These are phyloP conservation scores for Serendipita sp. DNA, from an alignment of 768 basidiomycete genomes.

Conservation along the genomic window DNA sequence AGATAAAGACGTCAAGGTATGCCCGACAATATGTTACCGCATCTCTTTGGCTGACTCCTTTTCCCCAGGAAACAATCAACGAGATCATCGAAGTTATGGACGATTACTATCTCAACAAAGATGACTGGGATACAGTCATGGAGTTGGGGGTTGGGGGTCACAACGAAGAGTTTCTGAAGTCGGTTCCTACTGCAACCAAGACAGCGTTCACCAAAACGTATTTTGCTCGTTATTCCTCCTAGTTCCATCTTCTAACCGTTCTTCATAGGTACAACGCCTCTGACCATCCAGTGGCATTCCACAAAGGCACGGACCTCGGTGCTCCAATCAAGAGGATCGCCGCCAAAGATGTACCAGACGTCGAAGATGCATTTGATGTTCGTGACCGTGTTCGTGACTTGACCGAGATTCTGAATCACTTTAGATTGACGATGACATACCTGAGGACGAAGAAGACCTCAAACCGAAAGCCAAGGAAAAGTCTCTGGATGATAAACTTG, in stretches of 20 bases:
- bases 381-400: conserved; percentile 15
- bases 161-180: conserved; percentile 61
- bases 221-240: conserved; percentile 15
- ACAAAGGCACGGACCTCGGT: conserved; percentile 70
- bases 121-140: conserved; percentile 93
- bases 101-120: conserved; percentile 79
- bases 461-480: conserved; percentile 16
- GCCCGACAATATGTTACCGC: background rate
- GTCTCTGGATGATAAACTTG: conserved; percentile 19
- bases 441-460: conserved; percentile 33
- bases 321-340: conserved; percentile 69
- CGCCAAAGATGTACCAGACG: conserved; percentile 52
- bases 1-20: conserved; percentile 18
- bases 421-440: conserved; percentile 32
- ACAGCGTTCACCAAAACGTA: conserved; percentile 72
- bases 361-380: conserved; percentile 83
- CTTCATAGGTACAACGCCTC: conserved; percentile 59
- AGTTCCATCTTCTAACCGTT: background rate
- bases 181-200: conserved; percentile 70
- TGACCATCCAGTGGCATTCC: conserved; percentile 91
- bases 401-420: conserved; percentile 5
- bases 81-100: conserved; percentile 83
- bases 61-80: conserved; percentile 51
- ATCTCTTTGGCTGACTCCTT: background rate
- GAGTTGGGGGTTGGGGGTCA: conserved; percentile 80